Base-by-base conservation (phyloP, 1,284 basidiomycete genomes). In the Malassezia vespertilionis region DNA sequence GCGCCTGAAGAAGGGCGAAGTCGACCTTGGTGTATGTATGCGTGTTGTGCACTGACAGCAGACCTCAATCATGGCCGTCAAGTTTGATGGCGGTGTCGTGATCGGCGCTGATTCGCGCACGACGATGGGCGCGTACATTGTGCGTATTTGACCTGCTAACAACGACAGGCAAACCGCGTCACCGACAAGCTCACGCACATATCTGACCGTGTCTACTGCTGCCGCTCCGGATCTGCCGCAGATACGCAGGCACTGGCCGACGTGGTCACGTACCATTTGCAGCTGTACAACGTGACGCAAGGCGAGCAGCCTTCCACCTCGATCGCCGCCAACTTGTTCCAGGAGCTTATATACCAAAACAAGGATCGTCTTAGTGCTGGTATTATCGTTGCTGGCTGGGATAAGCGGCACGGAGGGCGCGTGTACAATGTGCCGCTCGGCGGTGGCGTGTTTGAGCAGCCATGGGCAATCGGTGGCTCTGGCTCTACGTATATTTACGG, bases 11-110 rank as follows among this genome's bases (percentile, higher is more conserved):
- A 56, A 65, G 45, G 67, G 67, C 42, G 67, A 70, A 52, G 64
- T 69, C n/a, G 56, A 70, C 40, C 62, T 70, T 14, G 67, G 67
- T 24, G 59, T 61, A 47, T 50, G 59, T 57, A 22, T 8, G 12
- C 5, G 11, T 15, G 20, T 20, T 5, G 24, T 40, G 24, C 37
- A 6, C 12, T 28, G 28, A 33, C 11, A 5, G n/a, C 35, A 61
- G 59, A 99, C 91, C 45, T 96, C 91, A 38, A 99, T 99, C 73
- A 97, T 97, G 93, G 91, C 91, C 43, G 91, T 97, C 57, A 86
- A 89, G 60, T 99, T 96, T 76, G 79, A 88, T 33, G 82, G 81
- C 32, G 91, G 91, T 40, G 91, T 99, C 47, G 82, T 99, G 57
- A 82, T 99, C 53, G 93, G 93, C 30, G 91, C 91, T 59, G 91